A percentile compares a stretch with the other conserved stretches of the same genome.
phyloP scores from a whole-genome alignment of 805 yeast genomes.

The Kazachstania kunashirensis region DNA sequence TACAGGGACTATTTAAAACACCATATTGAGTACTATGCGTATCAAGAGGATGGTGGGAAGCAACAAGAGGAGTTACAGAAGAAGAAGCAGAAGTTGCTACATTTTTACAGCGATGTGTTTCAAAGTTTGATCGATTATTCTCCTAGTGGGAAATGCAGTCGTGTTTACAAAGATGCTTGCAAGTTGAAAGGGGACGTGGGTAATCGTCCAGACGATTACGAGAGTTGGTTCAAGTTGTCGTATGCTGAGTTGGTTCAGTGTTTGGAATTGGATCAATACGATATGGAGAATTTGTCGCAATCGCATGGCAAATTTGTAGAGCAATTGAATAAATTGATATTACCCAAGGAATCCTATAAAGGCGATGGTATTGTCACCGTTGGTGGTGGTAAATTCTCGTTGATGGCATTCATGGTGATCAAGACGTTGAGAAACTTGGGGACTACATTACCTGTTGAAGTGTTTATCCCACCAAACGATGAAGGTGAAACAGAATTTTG shows the following conservation, averaged over 20 bases:
- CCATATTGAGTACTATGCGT: neutral
- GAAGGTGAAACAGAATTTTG: slow-evolving; percentile 69
- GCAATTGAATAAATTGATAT: slow-evolving; percentile 6
- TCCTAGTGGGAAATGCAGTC: slow-evolving; percentile 18
- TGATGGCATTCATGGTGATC: slow-evolving; percentile 49
- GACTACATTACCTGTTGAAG: slow-evolving; percentile 68
- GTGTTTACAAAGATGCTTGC: slow-evolving; percentile 12
- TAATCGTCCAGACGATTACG: slow-evolving; percentile 15
- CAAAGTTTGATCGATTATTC: slow-evolving; percentile 16
- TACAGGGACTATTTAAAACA: slow-evolving; percentile 1
- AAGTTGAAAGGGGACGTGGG: slow-evolving; percentile 18
- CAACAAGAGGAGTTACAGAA: neutral
- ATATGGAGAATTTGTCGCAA: slow-evolving; percentile 10
- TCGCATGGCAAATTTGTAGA: slow-evolving; percentile 15
- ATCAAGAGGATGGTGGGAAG: neutral
- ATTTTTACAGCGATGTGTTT: slow-evolving; percentile 22
- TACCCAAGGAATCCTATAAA: slow-evolving; percentile 32
- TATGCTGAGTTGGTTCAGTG: slow-evolving; percentile 17
- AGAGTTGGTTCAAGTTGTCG: slow-evolving; percentile 16
- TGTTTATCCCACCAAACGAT: slow-evolving; percentile 54
- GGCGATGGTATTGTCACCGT: slow-evolving; percentile 54
- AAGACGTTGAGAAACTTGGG: slow-evolving; percentile 52
- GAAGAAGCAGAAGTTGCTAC: slow-evolving; percentile 4
- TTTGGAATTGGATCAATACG: slow-evolving; percentile 15
- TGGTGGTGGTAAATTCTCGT: slow-evolving; percentile 65